Evolutionary conservation across 441 rosid species (phyloP).

Genomic region (Rhodomyrtus psidioides): DNA sequence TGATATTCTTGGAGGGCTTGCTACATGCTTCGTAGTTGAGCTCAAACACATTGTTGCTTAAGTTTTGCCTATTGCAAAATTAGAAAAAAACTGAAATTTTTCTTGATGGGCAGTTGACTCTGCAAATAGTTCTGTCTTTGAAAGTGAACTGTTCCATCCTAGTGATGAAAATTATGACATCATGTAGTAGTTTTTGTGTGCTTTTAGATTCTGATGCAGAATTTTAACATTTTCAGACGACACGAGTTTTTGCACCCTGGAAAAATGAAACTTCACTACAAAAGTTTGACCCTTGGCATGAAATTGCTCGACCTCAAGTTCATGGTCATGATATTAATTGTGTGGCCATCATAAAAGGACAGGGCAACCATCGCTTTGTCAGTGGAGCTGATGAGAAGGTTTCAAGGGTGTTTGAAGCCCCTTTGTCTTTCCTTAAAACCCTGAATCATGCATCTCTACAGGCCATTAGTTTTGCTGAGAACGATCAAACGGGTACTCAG

Average conservation of each 20-base stretch:
- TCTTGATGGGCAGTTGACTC: not conserved
- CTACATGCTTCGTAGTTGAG: not conserved
- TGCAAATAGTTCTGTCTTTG: not conserved
- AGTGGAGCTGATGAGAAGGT: conserved; percentile 99
- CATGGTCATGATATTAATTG: conserved; percentile 96
- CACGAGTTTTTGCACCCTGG: conserved; percentile 91
- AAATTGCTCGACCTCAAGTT: conserved; percentile 93
- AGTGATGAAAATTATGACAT: not conserved
- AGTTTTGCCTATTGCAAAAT: not conserved
- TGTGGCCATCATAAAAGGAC: conserved; percentile 70
- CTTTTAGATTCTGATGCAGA: not conserved
- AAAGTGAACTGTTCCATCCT: not conserved
- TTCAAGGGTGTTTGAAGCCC: conserved; percentile 90
- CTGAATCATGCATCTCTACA: conserved; percentile 49
- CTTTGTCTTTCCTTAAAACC: conserved; percentile 81
- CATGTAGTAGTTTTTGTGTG: not conserved
- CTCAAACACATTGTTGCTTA: not conserved
- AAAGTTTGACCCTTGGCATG: conserved; percentile 65
- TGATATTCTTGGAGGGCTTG: not conserved
- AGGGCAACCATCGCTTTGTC: conserved; percentile 83
- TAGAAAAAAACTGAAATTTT: not conserved
- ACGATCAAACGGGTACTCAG: conserved; percentile 50
- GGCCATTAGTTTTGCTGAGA: conserved; percentile 41
- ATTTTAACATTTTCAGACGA: conserved; percentile 41
- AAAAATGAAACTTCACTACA: conserved; percentile 23